Evolutionary conservation across 164 flowering plant genomes (phyloP), one percentile per base, ranked within the genome.

Genomic region (Sextonia rubra): DNA sequence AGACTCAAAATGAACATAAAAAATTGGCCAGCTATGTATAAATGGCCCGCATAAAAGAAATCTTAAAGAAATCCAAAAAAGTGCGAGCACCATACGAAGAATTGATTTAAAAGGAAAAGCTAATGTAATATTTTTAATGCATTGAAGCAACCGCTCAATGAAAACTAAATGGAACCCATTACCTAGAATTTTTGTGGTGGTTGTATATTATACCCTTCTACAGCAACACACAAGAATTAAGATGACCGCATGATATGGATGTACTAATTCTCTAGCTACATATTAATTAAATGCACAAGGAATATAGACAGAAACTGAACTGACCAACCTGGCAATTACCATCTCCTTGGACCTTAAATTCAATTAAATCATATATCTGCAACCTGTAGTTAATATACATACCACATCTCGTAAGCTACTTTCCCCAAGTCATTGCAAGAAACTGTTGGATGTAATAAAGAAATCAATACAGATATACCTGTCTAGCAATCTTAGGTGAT

Each of bases 251-350:
- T 37, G 44, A 37, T 7, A 37, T 9, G 8, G 44, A 37, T 37
- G 8, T 37, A 52, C 14, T 52, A 20, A 52, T 52, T 52, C 58
- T 20, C 17, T 18, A 52, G 20, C 14, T 9, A 5, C 58, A 52
- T 0, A 20, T 52, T 52, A 52, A 3, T 52, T 52, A 20, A 15
- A 52, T 52, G 58, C 58, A 15, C n/a, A 52, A 15, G 4, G n/a
- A 52, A 52, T 52, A 15, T 52, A 20, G 58, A 12, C 17, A 71
- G 60, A 64, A 56, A 23, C 23, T 14, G 47, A n/a, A 44, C 47
- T 12, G 52, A 72, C 86, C 60, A 76, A 91, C 97, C 91, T 91
- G 97, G 75, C 94, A 92, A 71, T 90, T 92, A 60, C 97, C 94
- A 81, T 90, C 97, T 73, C 97, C 95, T 77, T 84, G 84, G 69